A percentile compares a stretch with the other conserved stretches of the same genome.
Evolutionary conservation across 352 stramenopile species (phyloP).

Genomic region (Elongisporangium prolatum): DNA sequence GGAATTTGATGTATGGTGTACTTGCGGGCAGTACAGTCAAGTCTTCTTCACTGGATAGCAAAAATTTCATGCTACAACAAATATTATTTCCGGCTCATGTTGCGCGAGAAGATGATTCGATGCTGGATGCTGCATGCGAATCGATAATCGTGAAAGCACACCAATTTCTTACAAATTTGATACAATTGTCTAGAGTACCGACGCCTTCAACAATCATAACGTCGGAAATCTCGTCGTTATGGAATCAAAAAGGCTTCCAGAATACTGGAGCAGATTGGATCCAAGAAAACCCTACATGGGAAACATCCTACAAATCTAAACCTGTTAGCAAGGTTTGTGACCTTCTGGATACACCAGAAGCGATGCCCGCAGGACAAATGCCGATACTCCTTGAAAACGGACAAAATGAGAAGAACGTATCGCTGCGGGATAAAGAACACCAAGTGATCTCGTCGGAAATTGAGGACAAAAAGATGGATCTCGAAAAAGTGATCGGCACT

Average conservation of each 20-base stretch:
- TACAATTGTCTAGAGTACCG: conserved; percentile 9
- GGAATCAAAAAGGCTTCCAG: conserved; percentile 11
- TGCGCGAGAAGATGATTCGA: conserved; percentile 18
- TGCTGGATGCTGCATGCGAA: conserved; percentile 11
- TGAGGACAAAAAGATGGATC: neutral
- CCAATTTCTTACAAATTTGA: conserved; percentile 15
- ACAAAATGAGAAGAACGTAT: no score
- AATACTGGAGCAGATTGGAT: conserved; percentile 5
- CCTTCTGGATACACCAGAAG: no score
- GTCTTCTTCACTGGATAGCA: neutral
- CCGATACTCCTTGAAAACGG: neutral
- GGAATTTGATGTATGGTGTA: neutral
- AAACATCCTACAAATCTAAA: neutral
- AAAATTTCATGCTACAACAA: conserved; percentile 7
- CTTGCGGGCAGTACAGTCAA: neutral
- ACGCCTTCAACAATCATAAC: conserved; percentile 14
- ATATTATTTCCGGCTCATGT: conserved; percentile 20
- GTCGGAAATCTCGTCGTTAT: conserved; percentile 26
- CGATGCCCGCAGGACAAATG: neutral
- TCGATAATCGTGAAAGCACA: conserved; percentile 9
- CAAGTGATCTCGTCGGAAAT: neutral
- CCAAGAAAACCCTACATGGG: conserved; percentile 11
- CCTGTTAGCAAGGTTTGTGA: no score
- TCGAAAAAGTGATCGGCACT: neutral
- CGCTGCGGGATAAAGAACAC: neutral